Conservation (phyloP, 2,329 filamentous ascomycete species). For the Curvularia lunata region DNA sequence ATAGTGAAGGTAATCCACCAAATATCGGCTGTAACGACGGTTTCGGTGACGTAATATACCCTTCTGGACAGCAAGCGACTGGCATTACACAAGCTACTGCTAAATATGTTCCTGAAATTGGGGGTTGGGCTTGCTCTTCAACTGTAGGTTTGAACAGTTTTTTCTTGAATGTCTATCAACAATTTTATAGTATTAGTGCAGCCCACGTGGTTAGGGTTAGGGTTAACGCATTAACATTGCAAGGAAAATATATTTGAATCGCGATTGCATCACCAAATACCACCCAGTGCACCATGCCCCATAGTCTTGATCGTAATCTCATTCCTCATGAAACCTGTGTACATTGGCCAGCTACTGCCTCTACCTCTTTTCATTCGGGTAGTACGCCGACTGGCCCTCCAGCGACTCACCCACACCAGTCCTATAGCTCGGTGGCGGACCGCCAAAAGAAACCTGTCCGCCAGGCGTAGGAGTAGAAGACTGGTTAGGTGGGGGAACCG, state of each 20-base stretch:
- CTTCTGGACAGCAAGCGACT: no score
- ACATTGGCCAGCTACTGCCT: not conserved
- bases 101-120: no score
- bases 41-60: no score
- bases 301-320: constrained; percentile 24
- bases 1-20: no score
- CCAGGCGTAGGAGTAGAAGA: constrained; percentile 30
- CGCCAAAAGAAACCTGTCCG: constrained; percentile 46
- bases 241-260: not conserved
- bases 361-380: constrained; percentile 44
- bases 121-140: no score
- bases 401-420: constrained; percentile 48
- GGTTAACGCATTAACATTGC: no score
- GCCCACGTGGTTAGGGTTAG: no score
- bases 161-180: no score
- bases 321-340: constrained; percentile 25
- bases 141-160: no score
- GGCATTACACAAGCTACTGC: no score
- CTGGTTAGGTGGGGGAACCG: constrained; percentile 35
- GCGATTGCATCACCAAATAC: not conserved
- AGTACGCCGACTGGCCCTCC: constrained; percentile 44
- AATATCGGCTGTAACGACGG: no score
- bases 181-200: no score
- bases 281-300: not conserved
- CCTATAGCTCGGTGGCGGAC: constrained; percentile 43